phyloP scores from a whole-genome alignment of 2,329 filamentous ascomycete genomes.

The Arthrinium phaeospermum region DNA sequence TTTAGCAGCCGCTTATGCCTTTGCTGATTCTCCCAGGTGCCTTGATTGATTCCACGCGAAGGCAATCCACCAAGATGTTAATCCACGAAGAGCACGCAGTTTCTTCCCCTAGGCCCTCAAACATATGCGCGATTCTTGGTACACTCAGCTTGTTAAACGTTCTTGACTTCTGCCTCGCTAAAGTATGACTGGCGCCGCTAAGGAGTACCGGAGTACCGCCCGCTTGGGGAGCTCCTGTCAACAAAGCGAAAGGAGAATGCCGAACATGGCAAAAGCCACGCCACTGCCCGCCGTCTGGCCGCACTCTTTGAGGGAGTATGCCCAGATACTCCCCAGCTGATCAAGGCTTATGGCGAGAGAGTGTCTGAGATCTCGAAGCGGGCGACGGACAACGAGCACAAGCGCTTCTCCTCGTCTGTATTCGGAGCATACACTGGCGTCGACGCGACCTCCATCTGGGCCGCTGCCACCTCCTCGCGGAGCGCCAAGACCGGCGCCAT shows the following conservation, averaged over 20 bases:
- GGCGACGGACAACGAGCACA: not conserved
- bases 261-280: constrained; percentile 44
- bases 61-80: too few relatives aligned
- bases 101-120: too few relatives aligned
- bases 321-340: constrained; percentile 40
- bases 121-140: too few relatives aligned
- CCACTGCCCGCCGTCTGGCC: constrained; percentile 45
- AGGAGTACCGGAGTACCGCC: constrained; percentile 45
- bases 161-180: constrained; percentile 48
- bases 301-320: constrained; percentile 43
- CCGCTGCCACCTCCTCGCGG: constrained; percentile 38
- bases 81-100: too few relatives aligned
- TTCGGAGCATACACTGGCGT: constrained; percentile 31
- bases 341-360: constrained; percentile 32
- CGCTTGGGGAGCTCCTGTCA: constrained; percentile 39
- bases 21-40: too few relatives aligned
- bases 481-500: constrained; percentile 27
- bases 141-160: too few relatives aligned
- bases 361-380: constrained; percentile 20
- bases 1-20: too few relatives aligned
- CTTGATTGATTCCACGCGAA: too few relatives aligned
- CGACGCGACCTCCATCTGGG: constrained; percentile 39
- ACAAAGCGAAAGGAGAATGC: constrained; percentile 38
- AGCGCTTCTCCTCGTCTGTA: not conserved
- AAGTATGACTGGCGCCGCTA: constrained; percentile 49